phyloP scores from a whole-genome alignment of 345 rosid species.

The Abelmoschus esculentus region DNA sequence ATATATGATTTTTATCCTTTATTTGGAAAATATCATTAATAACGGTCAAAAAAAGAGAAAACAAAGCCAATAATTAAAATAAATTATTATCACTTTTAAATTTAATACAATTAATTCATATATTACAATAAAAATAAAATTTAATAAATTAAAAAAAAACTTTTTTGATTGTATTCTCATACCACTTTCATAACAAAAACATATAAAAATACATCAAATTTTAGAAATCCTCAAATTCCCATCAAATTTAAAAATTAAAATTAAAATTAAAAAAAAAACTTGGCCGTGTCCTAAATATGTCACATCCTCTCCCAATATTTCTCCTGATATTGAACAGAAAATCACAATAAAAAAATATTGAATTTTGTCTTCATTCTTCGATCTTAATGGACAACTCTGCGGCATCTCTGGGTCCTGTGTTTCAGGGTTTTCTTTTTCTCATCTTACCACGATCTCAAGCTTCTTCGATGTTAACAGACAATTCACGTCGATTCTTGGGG shows the following conservation, averaged over 20 bases:
- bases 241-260: background rate
- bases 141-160: too few relatives aligned
- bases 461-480: constrained; percentile 17
- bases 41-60: background rate
- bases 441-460: constrained; percentile 83
- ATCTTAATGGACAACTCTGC: constrained; percentile 39
- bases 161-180: background rate
- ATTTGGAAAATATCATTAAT: background rate
- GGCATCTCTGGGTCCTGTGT: constrained; percentile 64
- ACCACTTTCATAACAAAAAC: background rate
- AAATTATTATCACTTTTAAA: background rate
- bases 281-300: background rate
- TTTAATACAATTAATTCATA: background rate
- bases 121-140: background rate
- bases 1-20: too few relatives aligned
- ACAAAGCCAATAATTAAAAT: background rate
- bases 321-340: background rate
- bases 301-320: background rate
- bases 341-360: background rate
- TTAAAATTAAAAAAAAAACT: background rate
- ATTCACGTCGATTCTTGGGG: constrained; percentile 84
- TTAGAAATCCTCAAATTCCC: background rate
- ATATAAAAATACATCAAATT: background rate
- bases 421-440: constrained; percentile 91
- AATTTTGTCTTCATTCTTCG: background rate